Evolutionary conservation across 306 rosid species (phyloP), one percentile per base, ranked within the genome.

Genomic region (Quercus berberidifolia): DNA sequence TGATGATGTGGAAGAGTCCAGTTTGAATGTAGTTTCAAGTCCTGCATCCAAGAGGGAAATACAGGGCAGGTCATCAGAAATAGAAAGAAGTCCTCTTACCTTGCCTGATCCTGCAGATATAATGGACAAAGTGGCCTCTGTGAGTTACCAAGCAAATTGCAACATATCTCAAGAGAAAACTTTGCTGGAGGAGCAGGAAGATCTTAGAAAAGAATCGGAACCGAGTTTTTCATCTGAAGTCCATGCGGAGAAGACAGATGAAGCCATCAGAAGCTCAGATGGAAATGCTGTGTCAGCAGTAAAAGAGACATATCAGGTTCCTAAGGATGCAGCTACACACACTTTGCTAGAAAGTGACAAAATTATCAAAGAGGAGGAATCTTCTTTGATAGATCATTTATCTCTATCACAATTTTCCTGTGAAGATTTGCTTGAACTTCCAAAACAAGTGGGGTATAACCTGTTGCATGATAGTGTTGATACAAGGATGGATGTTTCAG

Each of bases 1-100:
- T 85, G 93, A 81, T 82, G 83, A 83, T 6, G 75, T 76, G 5
- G 92, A 84, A 71, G 78, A 62, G 14, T 78, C 71, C 17, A 74
- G 82, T 77, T 75, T 77, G 83, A 80, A 82, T 56, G 85, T 78
- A 80, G 54, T 80, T 73, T 81, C 82, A 78, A 68, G 86, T 76
- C 79, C 71, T 69, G 79, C 83, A 62, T 51, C 74, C 76, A 38
- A 73, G 74, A 78, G 62, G 79, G 84, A 77, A 15, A 59, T 6
- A 25, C 80, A 77, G 54, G 84, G 80, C 43, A 78, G 72, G 55
- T 46, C 76, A 71, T 74, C 77, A 18, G 87, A 68, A 59, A 58
- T 76, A 18, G 87, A 68, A 59, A 58, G 79, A 74, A 60, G 54
- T 49, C 54, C 54, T 49, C 17, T 49, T 49, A 63, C 75, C 76